Percentiles rank a stretch among this genome's conserved stretches.
Conservation (phyloP, 2,329 filamentous ascomycete genomes). For the Microsporum audouinii region DNA sequence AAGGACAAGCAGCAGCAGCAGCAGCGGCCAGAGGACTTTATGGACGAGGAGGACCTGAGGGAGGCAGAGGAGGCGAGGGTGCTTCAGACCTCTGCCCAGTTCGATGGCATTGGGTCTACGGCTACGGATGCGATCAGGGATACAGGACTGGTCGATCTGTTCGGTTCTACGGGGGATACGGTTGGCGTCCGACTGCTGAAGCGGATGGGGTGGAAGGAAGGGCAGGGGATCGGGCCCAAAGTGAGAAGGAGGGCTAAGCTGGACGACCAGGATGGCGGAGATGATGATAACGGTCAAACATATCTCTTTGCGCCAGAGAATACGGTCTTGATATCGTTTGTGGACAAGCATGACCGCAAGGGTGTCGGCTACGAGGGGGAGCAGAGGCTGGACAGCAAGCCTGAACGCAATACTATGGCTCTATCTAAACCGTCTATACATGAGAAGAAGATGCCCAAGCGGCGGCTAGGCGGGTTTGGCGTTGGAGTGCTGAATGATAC, state of each 20-base stretch:
- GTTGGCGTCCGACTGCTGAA: constrained; percentile 77
- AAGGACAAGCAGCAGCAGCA: constrained; percentile 42
- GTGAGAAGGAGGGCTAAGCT: constrained; percentile 62
- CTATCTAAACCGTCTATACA: constrained; percentile 22
- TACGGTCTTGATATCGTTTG: constrained; percentile 47
- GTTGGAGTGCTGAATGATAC: constrained; percentile 85
- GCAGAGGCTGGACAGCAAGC: neutral
- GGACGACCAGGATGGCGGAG: constrained; percentile 41
- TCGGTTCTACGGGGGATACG: constrained; percentile 63
- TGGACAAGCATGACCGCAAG: constrained; percentile 34
- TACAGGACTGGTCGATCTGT: constrained; percentile 57
- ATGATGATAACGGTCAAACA: constrained; percentile 32
- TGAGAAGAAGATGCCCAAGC: constrained; percentile 29
- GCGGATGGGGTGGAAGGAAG: constrained; percentile 91
- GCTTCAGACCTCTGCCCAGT: constrained; percentile 61
- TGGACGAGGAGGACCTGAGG: constrained; percentile 92
- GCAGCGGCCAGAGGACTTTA: constrained; percentile 76
- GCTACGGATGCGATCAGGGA: constrained; percentile 42
- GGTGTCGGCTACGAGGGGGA: constrained; percentile 38
- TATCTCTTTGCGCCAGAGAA: constrained; percentile 83
- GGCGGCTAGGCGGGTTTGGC: constrained; percentile 58
- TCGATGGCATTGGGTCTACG: constrained; percentile 63
- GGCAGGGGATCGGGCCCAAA: constrained; percentile 85
- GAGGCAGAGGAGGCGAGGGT: constrained; percentile 69
- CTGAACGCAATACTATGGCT: constrained; percentile 21